Base-by-base conservation (phyloP, 768 basidiomycete species). In the Lyophyllum atratum region DNA sequence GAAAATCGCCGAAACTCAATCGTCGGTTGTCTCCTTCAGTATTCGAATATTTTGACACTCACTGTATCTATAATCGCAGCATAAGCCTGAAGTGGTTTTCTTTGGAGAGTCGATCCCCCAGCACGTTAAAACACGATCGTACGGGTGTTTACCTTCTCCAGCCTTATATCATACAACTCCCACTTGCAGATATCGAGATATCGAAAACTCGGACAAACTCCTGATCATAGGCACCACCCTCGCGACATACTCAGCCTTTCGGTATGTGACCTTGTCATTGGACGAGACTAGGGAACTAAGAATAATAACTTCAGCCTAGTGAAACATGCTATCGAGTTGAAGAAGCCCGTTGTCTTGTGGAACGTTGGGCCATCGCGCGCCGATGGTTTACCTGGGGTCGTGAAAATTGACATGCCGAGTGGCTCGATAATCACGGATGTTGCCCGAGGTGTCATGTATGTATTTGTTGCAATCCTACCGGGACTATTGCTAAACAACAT, bases 191-290 rank as follows among this genome's bases (percentile, higher is more conserved):
- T 86, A 82, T 64, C 66, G 63, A 17, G 76, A 85, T 31, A 66
- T 95, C 37, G 83, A 87, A 57, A 66, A 69, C 8, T 75, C 84
- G 21, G 87, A 92, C 51, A 78, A 85, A 44, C 71, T 98, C 0
- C 82, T 98, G 44, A 74, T 96, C 39, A 74, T 96, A 34, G 96
- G 95, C 31, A 95, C 94, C 0, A 94, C 93, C 1, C 82, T 97
- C 25, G 94, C 96, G 0, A 98, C 95, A 0, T 97, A 90, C 72
- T 95, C 92, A 6, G 93, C 94, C 2, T 97, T 89, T 72, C 80
- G 92, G 92, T 91, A 61, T 24, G 74, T 54, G 39, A 28, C 25
- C 42, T 28, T 40, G 15, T 4, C 5, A 8, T 51, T 21, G 39
- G 31, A 12, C 4, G 26, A 21, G 42, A 7, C 37, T 8, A 4